These are phyloP conservation scores for Borovskyia barvae DNA, from an alignment of 208 protist species.

Conservation along the genomic window DNA sequence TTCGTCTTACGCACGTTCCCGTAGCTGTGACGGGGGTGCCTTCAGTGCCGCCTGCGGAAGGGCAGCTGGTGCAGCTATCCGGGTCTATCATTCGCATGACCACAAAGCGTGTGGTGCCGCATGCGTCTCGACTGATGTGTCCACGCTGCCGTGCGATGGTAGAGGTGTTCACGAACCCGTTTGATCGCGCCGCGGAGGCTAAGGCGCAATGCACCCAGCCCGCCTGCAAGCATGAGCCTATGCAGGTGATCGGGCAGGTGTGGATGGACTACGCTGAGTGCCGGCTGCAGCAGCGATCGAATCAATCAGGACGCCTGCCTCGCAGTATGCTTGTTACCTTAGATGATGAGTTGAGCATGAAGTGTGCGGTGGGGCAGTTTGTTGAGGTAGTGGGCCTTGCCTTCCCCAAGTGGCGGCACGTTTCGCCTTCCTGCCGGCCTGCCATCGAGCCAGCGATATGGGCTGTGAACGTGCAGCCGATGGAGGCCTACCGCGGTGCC, in stretches of 20 bases:
- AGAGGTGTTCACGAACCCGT: constrained; percentile 55
- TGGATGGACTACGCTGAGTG: constrained; percentile 92
- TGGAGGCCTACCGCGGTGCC: constrained; percentile 75
- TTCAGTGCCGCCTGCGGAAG: constrained; percentile 52
- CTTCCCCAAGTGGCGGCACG: constrained; percentile 66
- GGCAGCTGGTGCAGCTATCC: constrained; percentile 71
- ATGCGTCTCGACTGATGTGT: constrained; percentile 67
- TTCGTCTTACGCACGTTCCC: constrained; percentile 72
- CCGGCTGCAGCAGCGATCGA: constrained; percentile 83
- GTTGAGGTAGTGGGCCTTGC: constrained; percentile 85
- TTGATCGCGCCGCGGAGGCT: constrained; percentile 56
- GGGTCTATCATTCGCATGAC: constrained; percentile 85
- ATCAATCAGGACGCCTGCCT: constrained; percentile 66
- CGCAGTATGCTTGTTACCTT: constrained; percentile 78
- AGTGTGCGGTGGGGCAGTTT: constrained; percentile 83
- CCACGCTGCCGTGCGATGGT: constrained; percentile 47
- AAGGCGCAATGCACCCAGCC: constrained; percentile 43
- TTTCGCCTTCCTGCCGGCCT: constrained; percentile 56
- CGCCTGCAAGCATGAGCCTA: constrained; percentile 62
- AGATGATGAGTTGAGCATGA: constrained; percentile 79
- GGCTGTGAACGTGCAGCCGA: constrained; percentile 72
- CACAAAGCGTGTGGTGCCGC: constrained; percentile 74
- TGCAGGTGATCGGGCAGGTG: constrained; percentile 68
- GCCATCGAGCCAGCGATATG: constrained; percentile 78
- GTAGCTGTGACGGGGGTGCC: constrained; percentile 43